Evolutionary conservation across 208 protist species (phyloP), one percentile per base, ranked within the genome.

Genomic region (Leishmania martiniquensis): DNA sequence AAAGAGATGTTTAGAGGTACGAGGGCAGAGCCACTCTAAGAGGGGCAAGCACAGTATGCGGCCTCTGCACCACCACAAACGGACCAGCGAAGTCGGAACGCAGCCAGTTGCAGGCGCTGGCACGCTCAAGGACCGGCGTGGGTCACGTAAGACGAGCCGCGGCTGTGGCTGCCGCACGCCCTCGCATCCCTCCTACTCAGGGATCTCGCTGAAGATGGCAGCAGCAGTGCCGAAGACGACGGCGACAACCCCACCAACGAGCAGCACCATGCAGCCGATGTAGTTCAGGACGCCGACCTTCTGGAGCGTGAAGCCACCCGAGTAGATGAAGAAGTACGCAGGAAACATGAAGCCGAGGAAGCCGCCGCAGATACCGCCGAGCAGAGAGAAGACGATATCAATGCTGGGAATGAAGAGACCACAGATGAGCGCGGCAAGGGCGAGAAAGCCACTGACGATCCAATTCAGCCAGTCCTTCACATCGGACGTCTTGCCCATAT

Each of bases 271-370:
- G 77, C 82, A 88, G 37, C 84, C 85, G 60, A 93, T 65, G 82
- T 85, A 91, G 80, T 93, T 68, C 49, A 80, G 44, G 17, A 77
- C 82, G 67, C 90, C 89, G 3, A 91, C 86, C 54, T 89, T 82
- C 70, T 81, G 72, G 10, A 89, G 59, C 44, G 82, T 93, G 76
- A 88, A 95, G 74, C 80, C 85, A 22, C 90, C 89, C 3, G 89
- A 85, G 82, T 95, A 93, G 67, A 96, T 89, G 67, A 81, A 86
- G 80, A 96, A 97, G 71, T 85, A 89, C 66, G 92, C 92, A 1
- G 93, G 93, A 63, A 95, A 87, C 12, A 96, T 80, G 87, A 97
- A 97, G 67, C 78, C 89, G 29, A 97, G 73, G 60, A 93, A 90
- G 47, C 89, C 89, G 39, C 90, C 90, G 77, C 86, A 91, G 65